These are phyloP conservation scores for Calophaca sinica DNA, from an alignment of 306 rosid genomes.

Conservation along the genomic window DNA sequence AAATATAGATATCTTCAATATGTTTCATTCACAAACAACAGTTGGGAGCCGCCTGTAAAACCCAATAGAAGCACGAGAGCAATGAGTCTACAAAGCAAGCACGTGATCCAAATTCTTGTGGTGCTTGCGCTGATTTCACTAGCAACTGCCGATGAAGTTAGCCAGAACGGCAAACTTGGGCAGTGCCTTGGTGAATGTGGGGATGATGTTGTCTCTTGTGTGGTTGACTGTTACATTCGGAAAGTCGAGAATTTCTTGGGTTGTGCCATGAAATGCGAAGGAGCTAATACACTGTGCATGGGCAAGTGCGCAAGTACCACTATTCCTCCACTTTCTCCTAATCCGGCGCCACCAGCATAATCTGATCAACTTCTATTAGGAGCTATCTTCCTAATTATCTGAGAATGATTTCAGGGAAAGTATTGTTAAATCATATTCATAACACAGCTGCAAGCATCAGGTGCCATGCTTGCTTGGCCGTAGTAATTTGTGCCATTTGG, in stretches of 20 bases:
- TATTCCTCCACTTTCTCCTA: not conserved
- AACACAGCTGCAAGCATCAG: not conserved
- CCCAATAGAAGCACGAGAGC: not conserved
- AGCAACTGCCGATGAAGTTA: constrained; percentile 23
- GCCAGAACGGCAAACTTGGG: not conserved
- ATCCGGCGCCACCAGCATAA: not conserved
- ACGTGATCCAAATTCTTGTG: constrained; percentile 9
- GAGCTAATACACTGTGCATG: constrained; percentile 21
- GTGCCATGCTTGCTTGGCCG: constrained; percentile 1
- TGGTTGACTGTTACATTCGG: not conserved
- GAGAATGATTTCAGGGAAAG: not conserved
- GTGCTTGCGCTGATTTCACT: constrained; percentile 36
- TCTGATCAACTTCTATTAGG: not conserved
- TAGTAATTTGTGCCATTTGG: not conserved
- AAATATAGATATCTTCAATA: not conserved
- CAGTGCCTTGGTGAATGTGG: constrained; percentile 38
- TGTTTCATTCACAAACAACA: constrained; percentile 8
- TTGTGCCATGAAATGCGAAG: constrained; percentile 12
- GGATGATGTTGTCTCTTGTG: constrained; percentile 15
- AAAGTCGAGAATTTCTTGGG: not conserved
- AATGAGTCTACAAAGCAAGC: constrained; percentile 28
- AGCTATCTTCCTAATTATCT: not conserved
- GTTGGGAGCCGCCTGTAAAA: not conserved
- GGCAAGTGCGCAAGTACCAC: not conserved
- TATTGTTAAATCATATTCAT: constrained; percentile 2